Percentiles rank a stretch among this genome's conserved stretches.
Conservation (phyloP, 2,329 filamentous ascomycete genomes). For the Aspergillus jensenii region DNA sequence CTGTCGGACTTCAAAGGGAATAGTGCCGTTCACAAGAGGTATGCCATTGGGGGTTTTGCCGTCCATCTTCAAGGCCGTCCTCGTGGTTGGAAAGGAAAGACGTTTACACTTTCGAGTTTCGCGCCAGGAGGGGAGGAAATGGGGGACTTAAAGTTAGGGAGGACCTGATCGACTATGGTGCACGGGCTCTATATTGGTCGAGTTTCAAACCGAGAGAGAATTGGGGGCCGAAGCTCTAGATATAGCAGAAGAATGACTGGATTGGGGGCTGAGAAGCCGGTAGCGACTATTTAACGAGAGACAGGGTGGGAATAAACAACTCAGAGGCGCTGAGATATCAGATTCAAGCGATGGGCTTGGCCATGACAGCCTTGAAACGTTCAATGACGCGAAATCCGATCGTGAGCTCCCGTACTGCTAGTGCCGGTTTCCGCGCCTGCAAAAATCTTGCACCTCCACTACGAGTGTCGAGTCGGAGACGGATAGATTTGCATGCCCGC, state of each 20-base stretch:
- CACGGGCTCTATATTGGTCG: not conserved
- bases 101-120: not conserved
- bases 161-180: not conserved
- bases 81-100: not conserved
- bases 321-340: not conserved
- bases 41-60: not conserved
- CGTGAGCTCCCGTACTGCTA: not conserved
- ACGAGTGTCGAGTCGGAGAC: not conserved
- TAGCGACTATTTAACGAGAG: not conserved
- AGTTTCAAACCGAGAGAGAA: not conserved
- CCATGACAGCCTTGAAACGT: not conserved
- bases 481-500: constrained; percentile 8
- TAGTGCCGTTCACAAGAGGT: not conserved
- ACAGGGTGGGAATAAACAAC: not conserved
- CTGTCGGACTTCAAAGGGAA: constrained; percentile 9
- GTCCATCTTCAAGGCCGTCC: constrained; percentile 4
- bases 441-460: not conserved
- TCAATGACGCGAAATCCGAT: not conserved
- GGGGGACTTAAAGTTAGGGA: not conserved
- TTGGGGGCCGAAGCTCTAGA: not conserved
- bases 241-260: constrained; percentile 3
- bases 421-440: not conserved
- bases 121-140: not conserved
- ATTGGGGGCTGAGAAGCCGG: not conserved
- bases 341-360: not conserved